Evolutionary conservation across 2,329 filamentous ascomycete genomes (phyloP), one percentile per base, ranked within the genome.

Genomic region (Cytospora chrysosperma): DNA sequence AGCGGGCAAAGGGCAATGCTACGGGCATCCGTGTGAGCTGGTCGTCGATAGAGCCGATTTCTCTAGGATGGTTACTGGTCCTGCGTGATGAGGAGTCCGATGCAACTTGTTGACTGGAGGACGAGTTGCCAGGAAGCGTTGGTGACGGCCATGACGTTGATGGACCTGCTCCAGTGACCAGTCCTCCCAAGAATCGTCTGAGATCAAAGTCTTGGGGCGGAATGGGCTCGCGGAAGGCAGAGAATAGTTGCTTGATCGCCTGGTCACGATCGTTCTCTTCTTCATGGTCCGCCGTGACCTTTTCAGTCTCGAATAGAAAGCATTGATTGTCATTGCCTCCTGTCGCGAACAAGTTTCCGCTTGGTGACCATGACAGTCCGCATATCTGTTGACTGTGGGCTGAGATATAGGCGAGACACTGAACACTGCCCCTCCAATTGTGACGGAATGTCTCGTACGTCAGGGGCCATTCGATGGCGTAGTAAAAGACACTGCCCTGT

Each of bases 291-390:
- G 68, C 26, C 21, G 87, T 72, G 21, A 94, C 78, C 49, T 85
- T 82, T 55, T 83, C 81, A 3, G 85, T 83, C 59, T 93, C 86
- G 74, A 96, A 97, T 2, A 98, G 81, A 69, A 88, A 90, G 72
- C 94, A 96, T 3, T 87, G 76, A 71, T 98, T 97, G 78, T 99
- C 95, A 72, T 99, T 98, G 27, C 91, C 92, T 8, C 95, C 93
- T 5, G 91, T 93, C 17, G 92, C 92, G 73, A 99, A 93, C 40
- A 88, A 82, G 3, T 82, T 81, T 4, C 92, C 92, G 70, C 91
- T 86, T 3, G 81, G 79, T 4, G 92, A 93, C 92, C 93, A 98
- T 3, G 91, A 85, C n/a, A 99, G 80, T 1, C 94, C 94, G 71
- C 95, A 99, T 61, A 99, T 89, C 72, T 98, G 93, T 75, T 97